Evolutionary conservation across 352 stramenopile species (phyloP).

Genomic region (Phytophthora cryptogea): DNA sequence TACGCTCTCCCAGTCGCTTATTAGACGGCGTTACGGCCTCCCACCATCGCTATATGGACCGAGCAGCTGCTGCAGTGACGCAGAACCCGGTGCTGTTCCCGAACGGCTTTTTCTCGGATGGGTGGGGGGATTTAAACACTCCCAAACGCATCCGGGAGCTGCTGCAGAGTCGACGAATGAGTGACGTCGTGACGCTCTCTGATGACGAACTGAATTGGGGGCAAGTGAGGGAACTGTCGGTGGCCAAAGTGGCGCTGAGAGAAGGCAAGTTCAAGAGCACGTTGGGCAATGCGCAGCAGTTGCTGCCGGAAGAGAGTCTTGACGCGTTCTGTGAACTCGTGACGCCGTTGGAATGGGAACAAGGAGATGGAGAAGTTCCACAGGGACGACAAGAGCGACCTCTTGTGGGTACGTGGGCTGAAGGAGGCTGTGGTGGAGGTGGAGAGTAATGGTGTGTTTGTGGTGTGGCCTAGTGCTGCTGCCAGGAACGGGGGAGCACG

Average conservation of each 20-base stretch:
- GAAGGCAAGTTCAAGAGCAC: slow-evolving; percentile 67
- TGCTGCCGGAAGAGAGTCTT: slow-evolving; percentile 60
- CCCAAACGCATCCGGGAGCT: slow-evolving; percentile 55
- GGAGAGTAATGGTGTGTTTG: slow-evolving; percentile 10
- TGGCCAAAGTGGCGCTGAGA: slow-evolving; percentile 46
- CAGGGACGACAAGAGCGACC: slow-evolving; percentile 30
- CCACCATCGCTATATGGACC: slow-evolving; percentile 77
- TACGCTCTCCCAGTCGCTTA: slow-evolving; percentile 62
- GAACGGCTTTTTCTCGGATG: slow-evolving; percentile 80
- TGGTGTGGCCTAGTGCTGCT: slow-evolving; percentile 52
- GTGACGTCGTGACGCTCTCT: slow-evolving; percentile 47
- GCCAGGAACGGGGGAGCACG: slow-evolving; percentile 76
- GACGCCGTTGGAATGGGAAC: slow-evolving; percentile 61
- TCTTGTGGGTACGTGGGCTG: slow-evolving; percentile 42
- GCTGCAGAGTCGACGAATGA: slow-evolving; percentile 68
- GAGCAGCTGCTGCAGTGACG: slow-evolving; percentile 65
- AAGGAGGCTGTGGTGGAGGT: not conserved
- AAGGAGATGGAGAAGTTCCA: slow-evolving; percentile 14
- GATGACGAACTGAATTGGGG: slow-evolving; percentile 41
- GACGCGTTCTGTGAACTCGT: slow-evolving; percentile 74
- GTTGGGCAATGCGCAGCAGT: slow-evolving; percentile 54
- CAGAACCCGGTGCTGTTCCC: slow-evolving; percentile 80
- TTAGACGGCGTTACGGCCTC: slow-evolving; percentile 61
- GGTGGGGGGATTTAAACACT: slow-evolving; percentile 77
- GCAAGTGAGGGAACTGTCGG: slow-evolving; percentile 23